Percentiles rank a stretch among this genome's conserved stretches.
Conservation (phyloP, 2,329 filamentous ascomycete genomes). For the Huntiella decipiens region DNA sequence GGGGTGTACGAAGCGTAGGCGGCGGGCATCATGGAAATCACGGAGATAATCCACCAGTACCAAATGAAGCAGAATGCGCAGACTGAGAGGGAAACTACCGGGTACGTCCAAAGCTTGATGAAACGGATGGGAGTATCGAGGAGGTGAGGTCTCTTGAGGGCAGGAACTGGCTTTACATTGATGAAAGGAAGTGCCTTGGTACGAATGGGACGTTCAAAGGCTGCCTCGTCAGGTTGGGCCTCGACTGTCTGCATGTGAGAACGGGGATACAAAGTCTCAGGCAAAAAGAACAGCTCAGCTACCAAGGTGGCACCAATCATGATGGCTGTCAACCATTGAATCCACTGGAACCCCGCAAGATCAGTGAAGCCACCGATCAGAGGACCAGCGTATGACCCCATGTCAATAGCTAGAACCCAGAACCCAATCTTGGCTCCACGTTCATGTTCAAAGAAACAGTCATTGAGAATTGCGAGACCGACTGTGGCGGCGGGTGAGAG, state of each 20-base stretch:
- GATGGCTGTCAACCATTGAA: constrained; percentile 35
- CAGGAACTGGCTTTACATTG: constrained; percentile 27
- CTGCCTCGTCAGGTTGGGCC: not conserved
- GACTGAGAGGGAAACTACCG: constrained; percentile 26
- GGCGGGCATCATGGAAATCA: constrained; percentile 32
- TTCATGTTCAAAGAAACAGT: constrained; percentile 37
- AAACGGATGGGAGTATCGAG: constrained; percentile 29
- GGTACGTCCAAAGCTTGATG: constrained; percentile 26
- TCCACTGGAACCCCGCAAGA: constrained; percentile 28
- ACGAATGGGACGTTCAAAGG: constrained; percentile 14
- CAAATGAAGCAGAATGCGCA: constrained; percentile 31
- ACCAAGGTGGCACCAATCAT: constrained; percentile 29
- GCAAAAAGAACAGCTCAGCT: constrained; percentile 29
- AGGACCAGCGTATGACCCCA: constrained; percentile 27
- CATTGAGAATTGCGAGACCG: constrained; percentile 33
- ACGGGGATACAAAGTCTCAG: constrained; percentile 37
- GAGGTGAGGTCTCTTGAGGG: constrained; percentile 29
- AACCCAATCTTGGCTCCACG: constrained; percentile 34
- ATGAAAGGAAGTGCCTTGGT: constrained; percentile 26
- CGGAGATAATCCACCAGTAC: constrained; percentile 37
- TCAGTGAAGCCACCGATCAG: constrained; percentile 31
- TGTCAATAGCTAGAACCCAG: constrained; percentile 37
- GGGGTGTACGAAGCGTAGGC: constrained; percentile 30
- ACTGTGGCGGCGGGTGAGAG: constrained; percentile 34
- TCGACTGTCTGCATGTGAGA: constrained; percentile 24